Conservation (phyloP, 163 green algal genomes). For the Coccomyxa subellipsoidea region DNA sequence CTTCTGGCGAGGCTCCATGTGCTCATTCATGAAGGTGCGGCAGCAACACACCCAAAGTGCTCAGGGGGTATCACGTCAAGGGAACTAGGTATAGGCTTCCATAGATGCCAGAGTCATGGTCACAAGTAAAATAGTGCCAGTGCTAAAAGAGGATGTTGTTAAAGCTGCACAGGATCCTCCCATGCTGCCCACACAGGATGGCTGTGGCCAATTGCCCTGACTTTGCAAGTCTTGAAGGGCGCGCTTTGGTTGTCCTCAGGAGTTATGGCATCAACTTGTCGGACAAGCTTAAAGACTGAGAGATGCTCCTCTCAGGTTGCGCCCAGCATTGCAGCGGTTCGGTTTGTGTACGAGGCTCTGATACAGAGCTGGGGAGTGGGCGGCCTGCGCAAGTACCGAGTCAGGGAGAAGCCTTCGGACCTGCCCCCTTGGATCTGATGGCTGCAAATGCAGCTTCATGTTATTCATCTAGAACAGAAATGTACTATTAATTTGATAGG, state of each 20-base stretch:
- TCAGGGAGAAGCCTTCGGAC: conserved; percentile 22
- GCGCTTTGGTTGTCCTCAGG: too few relatives aligned
- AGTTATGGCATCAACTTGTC: neutral
- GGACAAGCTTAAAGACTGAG: neutral
- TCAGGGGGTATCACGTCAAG: too few relatives aligned
- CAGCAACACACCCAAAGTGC: neutral
- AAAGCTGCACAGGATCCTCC: too few relatives aligned
- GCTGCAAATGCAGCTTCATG: neutral
- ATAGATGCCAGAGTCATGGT: too few relatives aligned
- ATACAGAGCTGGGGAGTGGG: neutral
- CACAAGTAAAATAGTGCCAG: too few relatives aligned
- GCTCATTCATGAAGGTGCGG: conserved; percentile 3
- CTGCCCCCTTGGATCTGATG: conserved; percentile 34
- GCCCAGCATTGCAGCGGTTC: neutral
- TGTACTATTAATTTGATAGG: too few relatives aligned
- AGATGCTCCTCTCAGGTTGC: neutral
- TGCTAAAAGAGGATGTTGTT: too few relatives aligned
- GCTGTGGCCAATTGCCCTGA: too few relatives aligned
- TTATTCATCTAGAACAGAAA: neutral
- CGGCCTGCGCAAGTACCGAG: conserved; percentile 31
- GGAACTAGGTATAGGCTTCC: too few relatives aligned
- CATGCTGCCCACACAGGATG: too few relatives aligned
- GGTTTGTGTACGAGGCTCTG: neutral
- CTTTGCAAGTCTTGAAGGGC: too few relatives aligned
- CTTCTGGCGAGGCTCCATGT: conserved; percentile 1